Percentiles rank a stretch among this genome's conserved stretches.
Evolutionary conservation across 2,329 filamentous ascomycete species (phyloP).

Genomic region (Colletotrichum acutatum): DNA sequence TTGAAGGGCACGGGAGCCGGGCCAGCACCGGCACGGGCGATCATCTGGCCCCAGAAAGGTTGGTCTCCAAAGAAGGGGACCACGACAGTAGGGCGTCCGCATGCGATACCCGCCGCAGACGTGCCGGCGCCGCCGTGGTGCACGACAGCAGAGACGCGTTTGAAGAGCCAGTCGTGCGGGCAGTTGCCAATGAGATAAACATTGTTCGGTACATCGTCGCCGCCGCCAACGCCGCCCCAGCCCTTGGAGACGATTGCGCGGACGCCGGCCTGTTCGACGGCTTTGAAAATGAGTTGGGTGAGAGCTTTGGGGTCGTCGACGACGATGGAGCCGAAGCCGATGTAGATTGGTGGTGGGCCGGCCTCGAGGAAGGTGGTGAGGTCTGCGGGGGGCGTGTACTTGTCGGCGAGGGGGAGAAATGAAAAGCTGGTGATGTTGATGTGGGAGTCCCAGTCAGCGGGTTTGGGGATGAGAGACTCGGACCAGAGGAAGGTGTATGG

Average conservation of each 20-base stretch:
- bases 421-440: constrained; percentile 72
- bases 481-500: constrained; percentile 81
- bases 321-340: constrained; percentile 76
- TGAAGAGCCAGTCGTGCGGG: constrained; percentile 75
- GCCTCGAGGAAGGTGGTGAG: constrained; percentile 64
- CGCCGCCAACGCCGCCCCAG: constrained; percentile 72
- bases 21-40: constrained; percentile 69
- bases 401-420: constrained; percentile 64
- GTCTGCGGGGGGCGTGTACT: constrained; percentile 64
- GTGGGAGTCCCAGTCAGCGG: constrained; percentile 68
- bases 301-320: constrained; percentile 69
- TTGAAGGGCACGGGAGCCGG: constrained; percentile 68
- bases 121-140: constrained; percentile 75
- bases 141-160: constrained; percentile 66
- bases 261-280: constrained; percentile 65
- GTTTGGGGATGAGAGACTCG: constrained; percentile 72
- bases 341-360: constrained; percentile 71
- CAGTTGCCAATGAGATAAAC: constrained; percentile 73
- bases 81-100: constrained; percentile 70
- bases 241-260: constrained; percentile 72
- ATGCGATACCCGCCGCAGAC: constrained; percentile 70
- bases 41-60: constrained; percentile 74
- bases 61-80: constrained; percentile 77
- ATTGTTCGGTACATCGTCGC: constrained; percentile 57
- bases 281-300: constrained; percentile 69